Conservation (phyloP, 495 filamentous ascomycete species). For the Xylaria longipes region DNA sequence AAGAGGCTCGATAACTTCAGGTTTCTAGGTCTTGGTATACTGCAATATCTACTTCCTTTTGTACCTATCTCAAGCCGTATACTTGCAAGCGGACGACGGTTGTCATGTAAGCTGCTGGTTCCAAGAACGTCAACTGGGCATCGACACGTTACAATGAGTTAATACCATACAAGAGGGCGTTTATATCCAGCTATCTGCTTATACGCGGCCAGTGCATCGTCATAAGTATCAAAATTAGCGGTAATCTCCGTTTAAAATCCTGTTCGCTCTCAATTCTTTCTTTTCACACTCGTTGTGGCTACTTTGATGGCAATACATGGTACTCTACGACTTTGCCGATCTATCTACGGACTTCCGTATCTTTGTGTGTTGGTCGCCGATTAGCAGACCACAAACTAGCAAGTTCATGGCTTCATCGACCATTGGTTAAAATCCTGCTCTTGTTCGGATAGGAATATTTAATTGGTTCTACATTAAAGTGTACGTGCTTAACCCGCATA, state of each 20-base stretch:
- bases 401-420: background rate
- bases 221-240: background rate
- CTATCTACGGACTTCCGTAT: slow-evolving; percentile 12
- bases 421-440: background rate
- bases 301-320: background rate
- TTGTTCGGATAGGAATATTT: background rate
- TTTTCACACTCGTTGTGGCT: background rate
- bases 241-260: background rate
- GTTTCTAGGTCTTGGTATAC: background rate
- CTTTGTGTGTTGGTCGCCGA: background rate
- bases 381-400: background rate
- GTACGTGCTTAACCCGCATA: background rate
- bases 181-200: background rate
- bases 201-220: background rate
- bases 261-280: background rate
- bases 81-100: background rate
- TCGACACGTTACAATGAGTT: background rate
- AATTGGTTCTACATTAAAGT: background rate
- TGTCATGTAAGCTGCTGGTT: background rate
- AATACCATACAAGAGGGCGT: background rate
- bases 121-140: background rate
- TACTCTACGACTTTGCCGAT: background rate
- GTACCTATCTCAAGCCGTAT: background rate
- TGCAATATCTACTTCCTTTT: background rate
- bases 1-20: background rate